A percentile compares a stretch with the other conserved stretches of the same genome.
phyloP scores from a whole-genome alignment of 768 basidiomycete species.

The Russula sp. region DNA sequence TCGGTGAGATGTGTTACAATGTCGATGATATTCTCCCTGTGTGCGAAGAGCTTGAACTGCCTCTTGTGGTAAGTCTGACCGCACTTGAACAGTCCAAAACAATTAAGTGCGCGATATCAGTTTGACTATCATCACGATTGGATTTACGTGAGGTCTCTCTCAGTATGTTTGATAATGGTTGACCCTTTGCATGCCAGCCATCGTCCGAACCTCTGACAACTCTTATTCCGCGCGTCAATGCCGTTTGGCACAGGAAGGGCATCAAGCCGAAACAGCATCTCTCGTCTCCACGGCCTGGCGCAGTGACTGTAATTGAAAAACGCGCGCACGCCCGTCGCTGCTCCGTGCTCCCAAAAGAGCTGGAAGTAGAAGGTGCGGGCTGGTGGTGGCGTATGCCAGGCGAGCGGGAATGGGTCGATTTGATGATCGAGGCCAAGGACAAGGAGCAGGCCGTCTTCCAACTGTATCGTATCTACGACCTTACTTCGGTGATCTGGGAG shows the following conservation, averaged over 20 bases:
- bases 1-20: constrained; percentile 65
- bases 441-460: constrained; percentile 93
- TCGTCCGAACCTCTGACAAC: constrained; percentile 42
- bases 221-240: constrained; percentile 70
- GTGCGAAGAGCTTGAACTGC: constrained; percentile 73
- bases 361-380: constrained; percentile 36
- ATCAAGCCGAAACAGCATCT: constrained; percentile 91
- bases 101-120: constrained; percentile 8
- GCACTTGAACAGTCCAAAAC: constrained; percentile 40
- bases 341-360: constrained; percentile 56
- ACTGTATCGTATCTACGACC: constrained; percentile 66
- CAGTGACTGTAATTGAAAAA: constrained; percentile 73
- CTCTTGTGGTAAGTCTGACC: constrained; percentile 40
- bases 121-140: constrained; percentile 78
- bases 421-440: constrained; percentile 93
- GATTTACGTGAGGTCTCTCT: constrained; percentile 43
- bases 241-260: constrained; percentile 65
- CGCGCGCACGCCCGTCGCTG: constrained; percentile 86
- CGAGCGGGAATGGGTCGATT: constrained; percentile 37
- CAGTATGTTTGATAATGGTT: constrained; percentile 28
- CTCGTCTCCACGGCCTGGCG: constrained; percentile 82
- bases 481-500: constrained; percentile 56
- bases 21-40: constrained; percentile 83
- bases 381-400: constrained; percentile 15
- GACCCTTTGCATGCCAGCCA: constrained; percentile 20